Evolutionary conservation across 164 flowering plant species (phyloP).

Genomic region (Vitis cinerea): DNA sequence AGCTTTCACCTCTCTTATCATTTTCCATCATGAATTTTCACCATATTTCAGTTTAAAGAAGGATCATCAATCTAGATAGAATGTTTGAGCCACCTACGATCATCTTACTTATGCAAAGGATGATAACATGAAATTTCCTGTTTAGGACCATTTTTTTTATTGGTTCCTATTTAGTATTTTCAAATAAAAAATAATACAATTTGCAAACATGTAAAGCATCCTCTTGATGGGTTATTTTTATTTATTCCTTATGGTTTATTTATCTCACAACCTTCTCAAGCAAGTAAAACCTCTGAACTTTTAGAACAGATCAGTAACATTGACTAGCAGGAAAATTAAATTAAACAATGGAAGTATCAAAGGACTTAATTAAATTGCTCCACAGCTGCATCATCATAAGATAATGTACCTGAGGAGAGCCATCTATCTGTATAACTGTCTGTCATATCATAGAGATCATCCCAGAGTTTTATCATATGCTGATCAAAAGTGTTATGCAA

Average conservation of each 20-base stretch:
- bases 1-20: too few species aligned
- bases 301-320: background rate
- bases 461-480: conserved; percentile 50
- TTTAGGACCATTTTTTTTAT: too few species aligned
- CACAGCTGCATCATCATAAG: background rate
- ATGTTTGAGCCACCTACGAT: too few species aligned
- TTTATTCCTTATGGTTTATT: background rate
- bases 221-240: background rate
- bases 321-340: background rate
- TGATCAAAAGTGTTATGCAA: conserved; percentile 52
- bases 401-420: conserved; percentile 85
- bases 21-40: too few species aligned
- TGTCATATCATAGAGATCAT: conserved; percentile 67
- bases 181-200: too few species aligned
- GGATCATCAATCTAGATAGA: too few species aligned
- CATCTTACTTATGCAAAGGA: too few species aligned
- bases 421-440: conserved; percentile 86
- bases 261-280: background rate
- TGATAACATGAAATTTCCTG: too few species aligned
- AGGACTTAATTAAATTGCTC: background rate
- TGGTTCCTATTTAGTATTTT: too few species aligned
- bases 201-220: background rate
- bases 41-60: too few species aligned
- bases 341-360: background rate
- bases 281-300: background rate